A percentile compares a stretch with the other conserved stretches of the same genome.
Evolutionary conservation across 2,329 filamentous ascomycete species (phyloP).

Genomic region (Magnaporthiopsis rhizophila): DNA sequence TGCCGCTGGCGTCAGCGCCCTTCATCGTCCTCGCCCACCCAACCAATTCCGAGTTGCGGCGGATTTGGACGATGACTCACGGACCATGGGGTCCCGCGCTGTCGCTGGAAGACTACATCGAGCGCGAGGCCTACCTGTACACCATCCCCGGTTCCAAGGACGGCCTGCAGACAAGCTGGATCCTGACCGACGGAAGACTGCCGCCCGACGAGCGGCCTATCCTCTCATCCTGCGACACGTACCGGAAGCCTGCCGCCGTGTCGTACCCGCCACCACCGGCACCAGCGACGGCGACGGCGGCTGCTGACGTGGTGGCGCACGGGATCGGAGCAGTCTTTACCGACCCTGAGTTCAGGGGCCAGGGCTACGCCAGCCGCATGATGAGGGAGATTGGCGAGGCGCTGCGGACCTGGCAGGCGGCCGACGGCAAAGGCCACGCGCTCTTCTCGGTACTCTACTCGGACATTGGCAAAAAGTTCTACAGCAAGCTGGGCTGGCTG

Average conservation of each 20-base stretch:
- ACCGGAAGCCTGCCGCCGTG: constrained; percentile 50
- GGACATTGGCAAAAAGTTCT: constrained; percentile 78
- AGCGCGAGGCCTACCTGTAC: constrained; percentile 49
- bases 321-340: constrained; percentile 79
- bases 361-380: constrained; percentile 73
- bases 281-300: constrained; percentile 16
- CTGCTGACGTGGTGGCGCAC: constrained; percentile 53
- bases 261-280: constrained; percentile 19
- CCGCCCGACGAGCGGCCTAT: constrained; percentile 39
- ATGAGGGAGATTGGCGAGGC: constrained; percentile 52
- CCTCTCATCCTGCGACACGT: constrained; percentile 56
- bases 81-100: constrained; percentile 53
- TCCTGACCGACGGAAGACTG: constrained; percentile 43
- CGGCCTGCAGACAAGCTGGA: constrained; percentile 55
- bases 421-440: constrained; percentile 16
- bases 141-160: constrained; percentile 49
- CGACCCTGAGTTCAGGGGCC: constrained; percentile 55
- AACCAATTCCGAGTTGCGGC: constrained; percentile 43
- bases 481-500: constrained; percentile 69
- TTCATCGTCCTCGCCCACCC: constrained; percentile 45
- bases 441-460: constrained; percentile 78
- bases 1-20: constrained; percentile 26
- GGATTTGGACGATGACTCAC: constrained; percentile 48
- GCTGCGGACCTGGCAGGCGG: constrained; percentile 24
- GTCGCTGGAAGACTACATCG: constrained; percentile 45